Conservation (phyloP, 2,329 filamentous ascomycete species). For the Penicillium psychrosexuale region DNA sequence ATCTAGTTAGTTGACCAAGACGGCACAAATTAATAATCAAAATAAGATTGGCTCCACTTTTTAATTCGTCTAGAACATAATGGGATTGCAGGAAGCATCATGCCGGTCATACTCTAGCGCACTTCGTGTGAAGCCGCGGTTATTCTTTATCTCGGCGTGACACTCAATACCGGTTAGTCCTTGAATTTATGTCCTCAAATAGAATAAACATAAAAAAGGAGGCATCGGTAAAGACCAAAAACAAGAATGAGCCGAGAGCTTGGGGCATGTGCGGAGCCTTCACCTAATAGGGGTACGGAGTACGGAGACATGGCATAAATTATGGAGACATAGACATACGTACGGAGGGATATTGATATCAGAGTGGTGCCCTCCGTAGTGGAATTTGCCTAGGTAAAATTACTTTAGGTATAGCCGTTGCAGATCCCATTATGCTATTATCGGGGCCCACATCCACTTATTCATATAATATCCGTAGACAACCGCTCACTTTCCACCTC, state of each 20-base stretch:
- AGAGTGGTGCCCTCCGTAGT: too few relatives aligned
- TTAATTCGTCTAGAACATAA: background rate
- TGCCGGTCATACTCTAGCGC: background rate
- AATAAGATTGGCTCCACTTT: background rate
- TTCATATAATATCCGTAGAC: background rate
- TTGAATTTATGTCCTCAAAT: background rate
- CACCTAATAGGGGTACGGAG: background rate
- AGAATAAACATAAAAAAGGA: too few relatives aligned
- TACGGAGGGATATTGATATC: background rate
- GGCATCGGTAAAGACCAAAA: background rate
- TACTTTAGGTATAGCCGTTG: background rate
- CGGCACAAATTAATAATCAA: too few relatives aligned
- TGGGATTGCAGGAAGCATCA: background rate
- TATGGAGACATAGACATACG: too few relatives aligned
- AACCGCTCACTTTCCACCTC: background rate
- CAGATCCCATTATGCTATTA: background rate
- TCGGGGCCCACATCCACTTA: background rate
- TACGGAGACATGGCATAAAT: too few relatives aligned
- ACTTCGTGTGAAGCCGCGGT: constrained; percentile 10
- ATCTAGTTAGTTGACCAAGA: too few relatives aligned
- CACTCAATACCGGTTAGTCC: background rate
- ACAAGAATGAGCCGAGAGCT: constrained; percentile 2
- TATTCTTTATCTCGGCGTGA: background rate
- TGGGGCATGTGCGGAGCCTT: background rate
- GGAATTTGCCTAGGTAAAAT: background rate